phyloP scores from a whole-genome alignment of 306 rosid species.

The Lotus japonicus region DNA sequence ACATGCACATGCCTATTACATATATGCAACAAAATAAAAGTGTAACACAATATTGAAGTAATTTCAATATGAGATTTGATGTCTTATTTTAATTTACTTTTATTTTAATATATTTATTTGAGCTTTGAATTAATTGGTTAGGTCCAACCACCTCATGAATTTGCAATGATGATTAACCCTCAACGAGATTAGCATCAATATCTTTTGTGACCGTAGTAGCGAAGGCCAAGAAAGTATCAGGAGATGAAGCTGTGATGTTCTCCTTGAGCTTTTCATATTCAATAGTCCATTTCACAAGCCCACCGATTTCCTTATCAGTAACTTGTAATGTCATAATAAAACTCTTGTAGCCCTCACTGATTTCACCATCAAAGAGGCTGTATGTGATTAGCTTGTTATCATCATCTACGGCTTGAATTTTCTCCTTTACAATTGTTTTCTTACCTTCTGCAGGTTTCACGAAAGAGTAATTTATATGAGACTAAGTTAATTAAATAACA shows the following conservation, averaged over 20 bases:
- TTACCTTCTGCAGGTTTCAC: constrained; percentile 3
- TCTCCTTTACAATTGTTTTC: background rate
- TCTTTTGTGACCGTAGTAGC: background rate
- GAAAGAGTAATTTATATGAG: no score
- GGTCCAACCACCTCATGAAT: no score
- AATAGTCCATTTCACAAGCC: constrained; percentile 20
- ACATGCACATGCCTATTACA: no score
- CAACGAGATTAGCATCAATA: constrained; percentile 23
- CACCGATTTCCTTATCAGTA: constrained; percentile 8
- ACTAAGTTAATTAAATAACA: no score
- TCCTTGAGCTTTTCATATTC: constrained; percentile 25
- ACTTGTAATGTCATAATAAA: background rate
- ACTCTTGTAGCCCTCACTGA: constrained; percentile 1
- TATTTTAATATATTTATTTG: no score
- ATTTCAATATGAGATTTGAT: no score
- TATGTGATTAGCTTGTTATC: constrained; percentile 2
- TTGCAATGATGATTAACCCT: background rate
- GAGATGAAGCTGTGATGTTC: background rate
- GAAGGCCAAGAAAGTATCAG: background rate
- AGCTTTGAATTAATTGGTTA: no score
- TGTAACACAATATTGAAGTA: no score
- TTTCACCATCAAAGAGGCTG: background rate
- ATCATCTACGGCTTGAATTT: constrained; percentile 10
- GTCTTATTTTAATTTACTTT: no score
- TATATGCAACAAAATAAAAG: no score